Evolutionary conservation across 345 rosid species (phyloP).

Genomic region (Eucalyptus marginata): DNA sequence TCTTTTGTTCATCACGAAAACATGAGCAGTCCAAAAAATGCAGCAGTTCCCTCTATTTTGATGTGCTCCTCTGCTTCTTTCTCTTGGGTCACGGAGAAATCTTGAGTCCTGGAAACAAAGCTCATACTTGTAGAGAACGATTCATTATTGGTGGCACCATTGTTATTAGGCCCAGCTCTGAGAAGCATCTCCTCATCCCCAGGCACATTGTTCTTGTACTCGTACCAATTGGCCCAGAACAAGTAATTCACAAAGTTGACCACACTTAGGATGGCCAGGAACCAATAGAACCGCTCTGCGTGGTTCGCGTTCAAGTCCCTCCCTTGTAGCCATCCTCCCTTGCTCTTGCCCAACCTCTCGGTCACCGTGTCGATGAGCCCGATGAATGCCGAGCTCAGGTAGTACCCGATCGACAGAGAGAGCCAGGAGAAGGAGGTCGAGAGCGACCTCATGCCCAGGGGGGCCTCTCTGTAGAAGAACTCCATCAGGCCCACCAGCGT

Average conservation of each 20-base stretch:
- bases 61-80: background rate
- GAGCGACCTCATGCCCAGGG: slow-evolving; percentile 16
- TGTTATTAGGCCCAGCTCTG: background rate
- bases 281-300: slow-evolving; percentile 20
- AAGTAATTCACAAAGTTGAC: slow-evolving; percentile 12
- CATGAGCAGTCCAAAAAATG: background rate
- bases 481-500: slow-evolving; percentile 21
- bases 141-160: background rate
- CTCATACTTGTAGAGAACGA: background rate
- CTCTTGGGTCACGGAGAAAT: background rate
- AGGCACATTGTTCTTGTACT: slow-evolving; percentile 5
- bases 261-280: slow-evolving; percentile 11
- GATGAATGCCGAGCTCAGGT: slow-evolving; percentile 10
- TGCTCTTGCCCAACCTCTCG: background rate
- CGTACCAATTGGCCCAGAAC: slow-evolving; percentile 19
- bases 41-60: background rate
- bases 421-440: slow-evolving; percentile 21
- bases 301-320: slow-evolving; percentile 8
- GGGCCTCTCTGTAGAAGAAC: slow-evolving; percentile 21
- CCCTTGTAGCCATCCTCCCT: slow-evolving; percentile 16
- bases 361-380: slow-evolving; percentile 2
- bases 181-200: background rate
- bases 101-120: background rate
- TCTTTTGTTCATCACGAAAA: background rate
- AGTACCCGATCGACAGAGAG: slow-evolving; percentile 17